Evolutionary conservation across 2,329 filamentous ascomycete genomes (phyloP).

Genomic region (Camptophora hylomeconis): DNA sequence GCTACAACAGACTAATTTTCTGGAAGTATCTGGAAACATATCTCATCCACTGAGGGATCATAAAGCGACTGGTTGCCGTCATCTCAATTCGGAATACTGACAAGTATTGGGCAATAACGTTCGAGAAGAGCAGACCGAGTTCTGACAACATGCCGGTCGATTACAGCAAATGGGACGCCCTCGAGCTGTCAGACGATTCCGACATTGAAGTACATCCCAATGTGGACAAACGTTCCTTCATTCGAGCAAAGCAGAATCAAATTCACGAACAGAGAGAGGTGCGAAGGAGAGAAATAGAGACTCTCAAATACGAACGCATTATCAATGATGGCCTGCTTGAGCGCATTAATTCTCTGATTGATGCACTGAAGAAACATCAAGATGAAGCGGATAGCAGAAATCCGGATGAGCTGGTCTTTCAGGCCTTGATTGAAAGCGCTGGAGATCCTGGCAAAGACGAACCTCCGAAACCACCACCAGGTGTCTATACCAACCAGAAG

Average conservation of each 20-base stretch:
- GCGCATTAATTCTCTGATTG: conserved; percentile 69
- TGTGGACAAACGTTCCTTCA: conserved; percentile 96
- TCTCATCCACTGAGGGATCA: no score
- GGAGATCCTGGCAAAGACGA: conserved; percentile 59
- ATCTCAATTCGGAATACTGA: no score
- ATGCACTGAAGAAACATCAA: conserved; percentile 60
- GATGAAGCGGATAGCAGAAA: conserved; percentile 49
- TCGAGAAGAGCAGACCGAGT: no score
- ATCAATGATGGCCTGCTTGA: conserved; percentile 84
- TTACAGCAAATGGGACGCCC: conserved; percentile 56
- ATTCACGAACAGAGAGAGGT: conserved; percentile 85
- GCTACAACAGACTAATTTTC: no score
- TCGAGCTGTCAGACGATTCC: conserved; percentile 96
- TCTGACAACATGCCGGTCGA: conserved; percentile 44
- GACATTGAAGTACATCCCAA: conserved; percentile 98
- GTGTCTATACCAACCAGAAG: conserved; percentile 62
- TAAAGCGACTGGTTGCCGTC: not conserved
- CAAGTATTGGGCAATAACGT: no score
- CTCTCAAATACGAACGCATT: conserved; percentile 74
- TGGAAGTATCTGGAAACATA: no score
- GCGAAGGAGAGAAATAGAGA: conserved; percentile 77
- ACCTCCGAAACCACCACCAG: conserved; percentile 61
- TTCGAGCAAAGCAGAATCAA: conserved; percentile 93
- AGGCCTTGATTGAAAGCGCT: conserved; percentile 72
- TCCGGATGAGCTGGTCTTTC: conserved; percentile 75